Evolutionary conservation across 2,329 filamentous ascomycete genomes (phyloP), one percentile per base, ranked within the genome.

Genomic region (Pyrenophora graminea): DNA sequence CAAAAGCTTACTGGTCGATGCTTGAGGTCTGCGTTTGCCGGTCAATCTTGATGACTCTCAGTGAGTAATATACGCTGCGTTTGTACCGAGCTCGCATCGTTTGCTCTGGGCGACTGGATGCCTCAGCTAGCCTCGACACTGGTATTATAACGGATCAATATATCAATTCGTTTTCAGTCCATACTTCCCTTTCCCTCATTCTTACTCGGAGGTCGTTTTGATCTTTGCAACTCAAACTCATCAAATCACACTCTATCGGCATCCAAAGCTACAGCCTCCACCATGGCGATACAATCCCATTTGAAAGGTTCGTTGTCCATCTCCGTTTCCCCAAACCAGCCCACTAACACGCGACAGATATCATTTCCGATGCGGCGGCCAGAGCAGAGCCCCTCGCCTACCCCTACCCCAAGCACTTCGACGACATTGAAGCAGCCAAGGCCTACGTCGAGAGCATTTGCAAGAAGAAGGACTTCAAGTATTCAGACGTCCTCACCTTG

Each of bases 401-500:
- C 37, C 32, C 31, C 25, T 57, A 57, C 37, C 56, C 56, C 1
- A 41, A 32, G 4, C 43, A 7, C 17, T 52, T 59, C 23, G 2
- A 40, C 21, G 41, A 39, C 18, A 47, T 56, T 13, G 42, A 59
- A 30, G 41, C 40, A 10, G 54, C 47, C 9, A 57, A 55, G 25
- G 9, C 7, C 12, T 27, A 45, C 40, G 33, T 59, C 23, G 12
- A 18, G 13, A 19, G 13, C 19, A 15, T 39, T 19, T 48, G 48
- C 23, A 17, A 17, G 41, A 44, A 40, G 9, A 19, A 17, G 3
- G 44, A 31, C 6, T 31, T 43, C 32, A 19, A 30, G 8, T 48
- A 48, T 31, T 30, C 33, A 27, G 38, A 8, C 44, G 37, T 13
- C 23, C 8, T 18, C 40, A 13, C 9, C 27, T 9, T 12, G 9